Conservation (phyloP, 2,329 filamentous ascomycete species). For the Fonsecaea erecta region DNA sequence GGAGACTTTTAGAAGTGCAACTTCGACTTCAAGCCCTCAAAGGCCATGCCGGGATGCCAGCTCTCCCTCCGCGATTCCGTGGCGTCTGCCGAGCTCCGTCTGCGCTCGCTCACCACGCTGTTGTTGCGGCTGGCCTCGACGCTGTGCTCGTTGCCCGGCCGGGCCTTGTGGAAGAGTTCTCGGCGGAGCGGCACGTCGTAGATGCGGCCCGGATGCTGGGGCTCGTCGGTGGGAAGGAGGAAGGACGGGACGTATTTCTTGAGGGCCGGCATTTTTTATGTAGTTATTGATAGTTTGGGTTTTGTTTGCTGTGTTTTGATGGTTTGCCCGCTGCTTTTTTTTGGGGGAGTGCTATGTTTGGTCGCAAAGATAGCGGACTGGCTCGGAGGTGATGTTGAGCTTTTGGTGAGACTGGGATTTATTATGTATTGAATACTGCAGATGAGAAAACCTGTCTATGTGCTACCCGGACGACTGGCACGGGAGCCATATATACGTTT, state of each 20-base stretch:
- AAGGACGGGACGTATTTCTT: slow-evolving; percentile 32
- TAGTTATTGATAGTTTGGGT: too few relatives aligned
- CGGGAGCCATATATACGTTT: not conserved
- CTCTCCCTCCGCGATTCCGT: slow-evolving; percentile 11
- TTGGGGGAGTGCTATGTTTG: too few relatives aligned
- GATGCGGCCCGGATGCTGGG: slow-evolving; percentile 24
- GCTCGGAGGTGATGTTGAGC: too few relatives aligned
- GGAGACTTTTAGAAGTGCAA: not conserved
- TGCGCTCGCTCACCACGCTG: slow-evolving; percentile 15
- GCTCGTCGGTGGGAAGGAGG: slow-evolving; percentile 30
- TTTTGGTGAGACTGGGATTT: too few relatives aligned
- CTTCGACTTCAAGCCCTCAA: slow-evolving; percentile 1
- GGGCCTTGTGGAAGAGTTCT: slow-evolving; percentile 24
- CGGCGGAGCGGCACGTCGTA: slow-evolving; percentile 30
- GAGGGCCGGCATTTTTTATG: slow-evolving; percentile 17
- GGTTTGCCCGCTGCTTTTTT: too few relatives aligned
- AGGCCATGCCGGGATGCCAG: slow-evolving; percentile 30
- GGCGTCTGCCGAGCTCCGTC: slow-evolving; percentile 17
- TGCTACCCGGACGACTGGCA: not conserved
- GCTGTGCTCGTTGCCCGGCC: slow-evolving; percentile 23
- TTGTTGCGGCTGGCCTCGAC: slow-evolving; percentile 19
- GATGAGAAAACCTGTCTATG: too few relatives aligned
- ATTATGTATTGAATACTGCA: too few relatives aligned
- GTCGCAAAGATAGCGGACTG: too few relatives aligned
- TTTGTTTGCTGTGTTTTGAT: too few relatives aligned